Conservation (phyloP, 768 basidiomycete genomes). For the Gymnopilus dilepis region DNA sequence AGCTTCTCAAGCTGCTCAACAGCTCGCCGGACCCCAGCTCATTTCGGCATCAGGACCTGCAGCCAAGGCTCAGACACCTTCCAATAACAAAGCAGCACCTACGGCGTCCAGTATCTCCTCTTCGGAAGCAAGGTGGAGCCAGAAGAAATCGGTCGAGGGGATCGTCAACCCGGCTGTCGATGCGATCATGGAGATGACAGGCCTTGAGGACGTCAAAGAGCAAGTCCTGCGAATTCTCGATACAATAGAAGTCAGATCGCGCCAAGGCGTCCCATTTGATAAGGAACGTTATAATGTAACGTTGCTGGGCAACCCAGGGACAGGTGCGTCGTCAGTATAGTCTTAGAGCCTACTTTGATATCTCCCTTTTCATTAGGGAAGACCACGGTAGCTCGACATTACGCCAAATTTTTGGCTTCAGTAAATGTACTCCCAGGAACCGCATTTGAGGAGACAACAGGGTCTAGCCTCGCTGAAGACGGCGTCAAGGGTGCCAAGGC, state of each 20-base stretch:
- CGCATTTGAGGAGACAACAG: constrained; percentile 66
- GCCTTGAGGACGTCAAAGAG: constrained; percentile 67
- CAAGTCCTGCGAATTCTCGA: constrained; percentile 63
- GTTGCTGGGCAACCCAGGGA: constrained; percentile 75
- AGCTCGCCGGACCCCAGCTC: too few species aligned
- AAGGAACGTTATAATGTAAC: constrained; percentile 66
- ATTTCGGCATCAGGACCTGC: too few species aligned
- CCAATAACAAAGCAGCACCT: background rate
- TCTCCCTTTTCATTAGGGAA: constrained; percentile 11
- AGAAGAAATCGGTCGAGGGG: constrained; percentile 61
- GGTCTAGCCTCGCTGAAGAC: constrained; percentile 60
- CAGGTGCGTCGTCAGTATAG: constrained; percentile 49
- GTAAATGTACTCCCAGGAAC: constrained; percentile 56
- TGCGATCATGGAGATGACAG: constrained; percentile 70
- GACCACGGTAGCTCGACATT: constrained; percentile 55
- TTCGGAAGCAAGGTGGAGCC: constrained; percentile 57
- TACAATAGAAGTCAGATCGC: constrained; percentile 57
- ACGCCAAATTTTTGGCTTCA: constrained; percentile 65
- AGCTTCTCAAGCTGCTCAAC: too few species aligned
- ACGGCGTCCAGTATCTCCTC: constrained; percentile 30
- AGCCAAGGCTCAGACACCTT: background rate
- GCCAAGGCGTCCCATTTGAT: constrained; percentile 57
- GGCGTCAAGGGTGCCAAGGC: constrained; percentile 60
- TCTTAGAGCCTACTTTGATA: background rate
- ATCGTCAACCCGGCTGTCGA: constrained; percentile 60